Conservation (phyloP, 805 yeast species). For the Wickerhamomyces rabaulensis region DNA sequence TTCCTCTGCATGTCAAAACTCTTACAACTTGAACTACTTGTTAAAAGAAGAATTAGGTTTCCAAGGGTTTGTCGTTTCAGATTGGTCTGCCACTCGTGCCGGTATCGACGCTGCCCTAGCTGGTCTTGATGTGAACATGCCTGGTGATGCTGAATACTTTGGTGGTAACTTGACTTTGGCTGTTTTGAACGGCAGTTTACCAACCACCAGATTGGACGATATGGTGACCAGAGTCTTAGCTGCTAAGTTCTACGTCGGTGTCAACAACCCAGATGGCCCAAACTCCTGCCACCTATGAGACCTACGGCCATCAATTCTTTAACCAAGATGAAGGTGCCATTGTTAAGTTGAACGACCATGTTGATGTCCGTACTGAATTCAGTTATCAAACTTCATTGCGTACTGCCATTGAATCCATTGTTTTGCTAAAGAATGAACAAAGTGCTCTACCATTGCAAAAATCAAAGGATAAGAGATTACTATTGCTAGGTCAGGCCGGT, state of each 20-base stretch:
- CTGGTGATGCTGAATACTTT: slow-evolving; percentile 50
- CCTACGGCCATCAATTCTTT: slow-evolving; percentile 33
- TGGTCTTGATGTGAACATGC: slow-evolving; percentile 59
- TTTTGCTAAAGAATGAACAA: slow-evolving; percentile 48
- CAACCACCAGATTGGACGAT: slow-evolving; percentile 38
- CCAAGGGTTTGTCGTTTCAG: slow-evolving; percentile 49
- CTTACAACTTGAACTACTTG: slow-evolving; percentile 35
- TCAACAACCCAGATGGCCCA: slow-evolving; percentile 36
- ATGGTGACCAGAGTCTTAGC: slow-evolving; percentile 41
- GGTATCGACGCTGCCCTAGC: slow-evolving; percentile 39
- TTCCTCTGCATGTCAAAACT: slow-evolving; percentile 42
- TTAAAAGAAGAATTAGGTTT: slow-evolving; percentile 49
- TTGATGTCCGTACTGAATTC: slow-evolving; percentile 36
- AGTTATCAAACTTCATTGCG: slow-evolving; percentile 34
- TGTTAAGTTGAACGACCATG: slow-evolving; percentile 41
- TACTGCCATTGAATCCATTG: slow-evolving; percentile 44
- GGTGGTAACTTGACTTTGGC: slow-evolving; percentile 39
- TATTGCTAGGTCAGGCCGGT: slow-evolving; percentile 55
- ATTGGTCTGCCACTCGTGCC: slow-evolving; percentile 52
- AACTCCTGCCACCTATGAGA: slow-evolving; percentile 31
- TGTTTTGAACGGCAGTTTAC: slow-evolving; percentile 34
- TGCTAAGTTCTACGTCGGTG: slow-evolving; percentile 38
- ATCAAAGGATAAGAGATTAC: slow-evolving; percentile 32
- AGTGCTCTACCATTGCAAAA: slow-evolving; percentile 44
- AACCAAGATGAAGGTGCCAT: slow-evolving; percentile 31